Percentiles rank a stretch among this genome's conserved stretches.
These are phyloP conservation scores for Colletotrichum theobromicola DNA, from an alignment of 2,329 filamentous ascomycete species.

Conservation along the genomic window DNA sequence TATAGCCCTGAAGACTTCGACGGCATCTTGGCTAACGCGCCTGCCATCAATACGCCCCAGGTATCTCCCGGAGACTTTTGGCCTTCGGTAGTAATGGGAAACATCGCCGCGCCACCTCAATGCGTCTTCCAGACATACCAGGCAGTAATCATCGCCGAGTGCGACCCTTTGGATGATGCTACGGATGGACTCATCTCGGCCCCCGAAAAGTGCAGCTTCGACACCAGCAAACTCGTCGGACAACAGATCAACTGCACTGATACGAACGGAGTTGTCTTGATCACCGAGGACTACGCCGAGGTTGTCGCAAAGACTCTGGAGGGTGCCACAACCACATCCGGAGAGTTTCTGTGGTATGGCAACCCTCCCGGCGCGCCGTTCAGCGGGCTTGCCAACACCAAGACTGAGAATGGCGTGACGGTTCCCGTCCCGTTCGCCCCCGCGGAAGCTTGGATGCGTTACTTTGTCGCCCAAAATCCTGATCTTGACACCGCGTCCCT, in stretches of 20 bases:
- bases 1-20: conserved; percentile 62
- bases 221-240: neutral
- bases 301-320: neutral
- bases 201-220: neutral
- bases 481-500: neutral
- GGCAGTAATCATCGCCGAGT: neutral
- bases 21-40: conserved; percentile 55
- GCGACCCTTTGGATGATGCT: neutral
- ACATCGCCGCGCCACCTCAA: neutral
- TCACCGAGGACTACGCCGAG: neutral
- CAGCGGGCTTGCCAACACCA: neutral
- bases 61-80: neutral
- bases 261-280: neutral
- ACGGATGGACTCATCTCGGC: conserved; percentile 1
- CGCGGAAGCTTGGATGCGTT: neutral
- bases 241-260: neutral
- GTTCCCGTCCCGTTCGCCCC: neutral
- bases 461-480: conserved; percentile 1
- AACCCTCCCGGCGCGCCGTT: neutral
- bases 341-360: neutral
- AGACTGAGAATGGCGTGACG: neutral
- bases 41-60: conserved; percentile 36
- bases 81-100: conserved; percentile 10
- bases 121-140: neutral
- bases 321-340: neutral